Base-by-base conservation (phyloP, 768 basidiomycete species). In the Boletus subcaerulescens region DNA sequence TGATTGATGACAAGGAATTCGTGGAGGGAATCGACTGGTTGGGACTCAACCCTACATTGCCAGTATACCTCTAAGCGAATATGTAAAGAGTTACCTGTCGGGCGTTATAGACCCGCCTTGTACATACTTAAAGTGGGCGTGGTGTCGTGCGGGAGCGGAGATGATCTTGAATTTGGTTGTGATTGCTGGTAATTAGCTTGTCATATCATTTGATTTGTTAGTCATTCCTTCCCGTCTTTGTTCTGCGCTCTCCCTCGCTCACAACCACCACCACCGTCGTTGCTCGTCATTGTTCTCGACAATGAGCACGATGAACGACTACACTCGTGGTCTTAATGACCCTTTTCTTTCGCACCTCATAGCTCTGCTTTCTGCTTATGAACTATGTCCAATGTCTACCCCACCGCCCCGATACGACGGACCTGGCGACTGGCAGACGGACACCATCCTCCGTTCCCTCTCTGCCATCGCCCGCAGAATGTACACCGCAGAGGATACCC, bases 1-100 rank as follows among this genome's bases (percentile, higher is more conserved):
- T 94, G 46, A 89, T 90, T 46, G 90, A 91, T 55, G 81, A 92
- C 58, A 84, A 82, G 60, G 83, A 82, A 2, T 83, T 93, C 45
- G 81, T 84, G 12, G 78, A 79, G 56, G 87, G 86, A 0, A 75
- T 83, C 1, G 86, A 89, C 51, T 93, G 91, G 91, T 74, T 67
- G 17, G 85, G 80, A 5, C 72, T 91, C 36, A 86, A 91, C 70
- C 90, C 90, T 4, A 85, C 87, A 3, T 72, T 93, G 50, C 89
- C 89, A 0, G 85, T 92, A 57, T 93, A 89, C 65, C 84, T 92
- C 45, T 39, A 18, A 42, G 38, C 36, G 33, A 29, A 14, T 52
- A 56, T 61, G 51, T 54, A 59, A 52, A 24, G 24, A 24, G 24
- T 5, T 24, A 36, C 18, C 29, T 50, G 33, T 45, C 50, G 55